Percentiles rank a stretch among this genome's conserved stretches.
These are phyloP conservation scores for Rhizoclosmatium sp. DNA, from an alignment of 192 early-diverging fungal species.

Conservation along the genomic window DNA sequence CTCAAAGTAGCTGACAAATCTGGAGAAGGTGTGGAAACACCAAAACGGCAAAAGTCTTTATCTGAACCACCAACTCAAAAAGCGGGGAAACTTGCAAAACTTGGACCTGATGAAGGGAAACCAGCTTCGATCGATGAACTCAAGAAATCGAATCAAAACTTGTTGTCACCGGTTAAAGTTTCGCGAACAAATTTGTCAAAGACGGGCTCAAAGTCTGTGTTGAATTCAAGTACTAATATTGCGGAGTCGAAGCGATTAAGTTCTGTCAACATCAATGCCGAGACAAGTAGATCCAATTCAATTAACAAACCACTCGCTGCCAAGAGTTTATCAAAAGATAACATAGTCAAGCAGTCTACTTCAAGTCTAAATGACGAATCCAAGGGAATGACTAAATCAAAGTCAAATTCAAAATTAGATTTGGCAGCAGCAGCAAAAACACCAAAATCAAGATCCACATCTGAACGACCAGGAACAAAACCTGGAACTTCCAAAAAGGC, in stretches of 20 bases:
- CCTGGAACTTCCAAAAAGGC: neutral
- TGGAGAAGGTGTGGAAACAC: neutral
- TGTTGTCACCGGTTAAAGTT: neutral
- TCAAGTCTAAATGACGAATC: neutral
- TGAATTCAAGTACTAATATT: neutral
- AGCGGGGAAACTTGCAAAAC: slow-evolving; percentile 1
- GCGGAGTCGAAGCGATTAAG: neutral
- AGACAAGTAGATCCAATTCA: neutral
- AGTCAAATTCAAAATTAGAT: neutral
- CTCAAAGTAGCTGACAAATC: neutral
- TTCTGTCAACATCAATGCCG: neutral
- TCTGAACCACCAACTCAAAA: slow-evolving; percentile 14
- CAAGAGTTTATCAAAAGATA: neutral
- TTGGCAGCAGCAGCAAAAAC: neutral
- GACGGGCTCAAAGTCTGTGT: neutral
- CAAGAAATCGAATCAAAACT: neutral
- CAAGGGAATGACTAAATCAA: neutral
- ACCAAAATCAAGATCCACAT: neutral
- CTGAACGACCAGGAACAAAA: neutral
- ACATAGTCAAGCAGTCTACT: neutral
- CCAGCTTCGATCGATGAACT: slow-evolving; percentile 6
- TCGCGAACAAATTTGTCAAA: neutral
- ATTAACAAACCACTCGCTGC: neutral
- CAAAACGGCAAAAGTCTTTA: slow-evolving; percentile 9
- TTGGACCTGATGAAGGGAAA: neutral